These are phyloP conservation scores for Cercospora zeae-maydis DNA, from an alignment of 2,329 filamentous ascomycete genomes.

Conservation along the genomic window DNA sequence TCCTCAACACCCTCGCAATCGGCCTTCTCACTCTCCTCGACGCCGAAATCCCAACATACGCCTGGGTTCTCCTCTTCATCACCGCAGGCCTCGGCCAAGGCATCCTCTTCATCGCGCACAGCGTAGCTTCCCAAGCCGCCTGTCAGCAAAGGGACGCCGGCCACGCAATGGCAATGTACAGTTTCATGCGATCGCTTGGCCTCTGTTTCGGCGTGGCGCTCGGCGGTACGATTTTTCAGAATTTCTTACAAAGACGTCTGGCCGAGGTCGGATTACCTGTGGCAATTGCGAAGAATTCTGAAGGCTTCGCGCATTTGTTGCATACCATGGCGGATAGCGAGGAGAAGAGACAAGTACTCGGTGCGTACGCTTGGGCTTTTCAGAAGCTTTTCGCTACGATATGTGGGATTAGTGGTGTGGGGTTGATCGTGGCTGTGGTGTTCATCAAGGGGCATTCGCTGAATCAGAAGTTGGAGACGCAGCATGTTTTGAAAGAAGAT, in stretches of 20 bases:
- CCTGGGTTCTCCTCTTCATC: slow-evolving; percentile 46
- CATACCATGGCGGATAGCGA: slow-evolving; percentile 15
- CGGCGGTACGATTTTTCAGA: slow-evolving; percentile 43
- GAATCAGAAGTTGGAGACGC: slow-evolving; percentile 18
- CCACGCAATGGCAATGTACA: slow-evolving; percentile 42
- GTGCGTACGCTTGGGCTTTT: slow-evolving; percentile 25
- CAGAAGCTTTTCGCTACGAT: slow-evolving; percentile 26
- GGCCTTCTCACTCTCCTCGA: slow-evolving; percentile 45
- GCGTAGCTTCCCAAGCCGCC: slow-evolving; percentile 45
- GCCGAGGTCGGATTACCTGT: slow-evolving; percentile 9
- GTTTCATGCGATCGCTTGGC: slow-evolving; percentile 50
- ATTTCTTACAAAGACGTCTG: slow-evolving; percentile 25
- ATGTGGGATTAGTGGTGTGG: slow-evolving; percentile 27
- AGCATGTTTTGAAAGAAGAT: slow-evolving; percentile 13
- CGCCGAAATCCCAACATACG: slow-evolving; percentile 36
- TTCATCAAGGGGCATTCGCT: slow-evolving; percentile 19
- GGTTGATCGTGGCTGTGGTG: slow-evolving; percentile 16
- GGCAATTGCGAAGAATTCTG: slow-evolving; percentile 23
- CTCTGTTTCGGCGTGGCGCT: slow-evolving; percentile 49
- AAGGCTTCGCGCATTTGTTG: slow-evolving; percentile 24
- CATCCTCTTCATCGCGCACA: slow-evolving; percentile 41
- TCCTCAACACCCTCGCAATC: slow-evolving; percentile 41
- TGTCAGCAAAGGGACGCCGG: slow-evolving; percentile 35
- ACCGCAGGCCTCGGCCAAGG: slow-evolving; percentile 44
- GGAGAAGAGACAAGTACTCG: slow-evolving; percentile 15